Evolutionary conservation across 2,329 filamentous ascomycete species (phyloP).

Genomic region (Akanthomyces dipterigenus): DNA sequence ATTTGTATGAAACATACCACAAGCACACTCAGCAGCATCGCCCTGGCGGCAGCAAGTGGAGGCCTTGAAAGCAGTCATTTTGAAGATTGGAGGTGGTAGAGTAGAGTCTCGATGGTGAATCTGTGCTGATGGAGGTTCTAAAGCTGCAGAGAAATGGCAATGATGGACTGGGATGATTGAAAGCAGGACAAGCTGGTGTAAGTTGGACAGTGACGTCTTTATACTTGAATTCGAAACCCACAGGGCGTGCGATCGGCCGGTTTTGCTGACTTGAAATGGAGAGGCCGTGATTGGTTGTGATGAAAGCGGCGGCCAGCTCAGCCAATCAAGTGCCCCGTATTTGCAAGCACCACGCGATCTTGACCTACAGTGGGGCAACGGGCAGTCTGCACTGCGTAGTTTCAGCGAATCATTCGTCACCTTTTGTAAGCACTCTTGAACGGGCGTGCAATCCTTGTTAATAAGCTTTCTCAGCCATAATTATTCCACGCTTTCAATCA

Average conservation of each 20-base stretch:
- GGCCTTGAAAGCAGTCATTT: constrained; percentile 22
- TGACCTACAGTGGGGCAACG: not conserved
- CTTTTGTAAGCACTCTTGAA: not conserved
- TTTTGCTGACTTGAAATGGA: constrained; percentile 1
- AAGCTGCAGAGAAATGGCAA: not conserved
- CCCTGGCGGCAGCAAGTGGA: constrained; percentile 53
- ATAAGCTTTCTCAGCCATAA: not conserved
- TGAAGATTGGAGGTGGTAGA: not conserved
- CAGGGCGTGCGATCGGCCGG: not conserved
- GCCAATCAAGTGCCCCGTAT: not conserved
- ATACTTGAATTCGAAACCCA: constrained; percentile 9
- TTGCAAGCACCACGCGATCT: constrained; percentile 9
- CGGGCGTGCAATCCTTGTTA: not conserved
- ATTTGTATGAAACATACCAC: constrained; percentile 39
- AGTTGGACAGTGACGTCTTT: constrained; percentile 10
- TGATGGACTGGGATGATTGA: not conserved
- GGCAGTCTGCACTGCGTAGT: not conserved
- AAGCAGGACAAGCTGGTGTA: not conserved
- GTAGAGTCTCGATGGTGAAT: not conserved
- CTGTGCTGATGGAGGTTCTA: not conserved
- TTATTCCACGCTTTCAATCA: not conserved
- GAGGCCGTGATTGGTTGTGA: constrained; percentile 1
- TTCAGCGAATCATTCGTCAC: not conserved
- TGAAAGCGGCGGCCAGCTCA: not conserved
- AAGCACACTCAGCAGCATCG: constrained; percentile 42